Percentiles rank a stretch among this genome's conserved stretches.
Conservation (phyloP, 2,329 filamentous ascomycete genomes). For the Colletotrichum melonis region DNA sequence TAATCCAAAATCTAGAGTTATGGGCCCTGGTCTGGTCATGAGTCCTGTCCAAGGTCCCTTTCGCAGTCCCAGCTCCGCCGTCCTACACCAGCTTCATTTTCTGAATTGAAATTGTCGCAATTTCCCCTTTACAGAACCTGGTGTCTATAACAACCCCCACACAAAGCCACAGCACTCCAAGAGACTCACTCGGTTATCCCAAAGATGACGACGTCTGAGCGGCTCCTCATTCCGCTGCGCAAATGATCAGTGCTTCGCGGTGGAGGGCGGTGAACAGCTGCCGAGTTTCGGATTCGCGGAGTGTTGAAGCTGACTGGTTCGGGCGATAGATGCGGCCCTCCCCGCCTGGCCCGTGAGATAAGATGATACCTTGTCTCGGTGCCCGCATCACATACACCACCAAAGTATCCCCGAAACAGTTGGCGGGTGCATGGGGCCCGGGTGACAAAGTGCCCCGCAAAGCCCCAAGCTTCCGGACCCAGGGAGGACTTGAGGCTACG, state of each 20-base stretch:
- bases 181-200: background rate
- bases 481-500: conserved; percentile 30
- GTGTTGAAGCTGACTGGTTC: conserved; percentile 32
- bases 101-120: background rate
- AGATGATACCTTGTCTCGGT: background rate
- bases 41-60: background rate
- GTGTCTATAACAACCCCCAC: background rate
- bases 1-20: background rate
- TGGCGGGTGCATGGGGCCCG: conserved; percentile 13
- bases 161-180: background rate
- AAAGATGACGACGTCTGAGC: conserved; percentile 14
- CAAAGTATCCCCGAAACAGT: conserved; percentile 3
- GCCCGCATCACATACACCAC: background rate
- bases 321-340: conserved; percentile 1
- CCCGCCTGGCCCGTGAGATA: conserved; percentile 12
- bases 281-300: conserved; percentile 31
- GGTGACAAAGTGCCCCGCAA: conserved; percentile 29
- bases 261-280: conserved; percentile 30
- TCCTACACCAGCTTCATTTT: background rate
- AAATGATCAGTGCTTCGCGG: conserved; percentile 28
- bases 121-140: background rate
- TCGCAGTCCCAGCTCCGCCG: background rate
- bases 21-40: background rate
- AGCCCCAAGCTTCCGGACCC: conserved; percentile 25
- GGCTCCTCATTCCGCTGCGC: conserved; percentile 3